These are phyloP conservation scores for Fragilaria crotonensis DNA, from an alignment of 108 stramenopile genomes.

Conservation along the genomic window DNA sequence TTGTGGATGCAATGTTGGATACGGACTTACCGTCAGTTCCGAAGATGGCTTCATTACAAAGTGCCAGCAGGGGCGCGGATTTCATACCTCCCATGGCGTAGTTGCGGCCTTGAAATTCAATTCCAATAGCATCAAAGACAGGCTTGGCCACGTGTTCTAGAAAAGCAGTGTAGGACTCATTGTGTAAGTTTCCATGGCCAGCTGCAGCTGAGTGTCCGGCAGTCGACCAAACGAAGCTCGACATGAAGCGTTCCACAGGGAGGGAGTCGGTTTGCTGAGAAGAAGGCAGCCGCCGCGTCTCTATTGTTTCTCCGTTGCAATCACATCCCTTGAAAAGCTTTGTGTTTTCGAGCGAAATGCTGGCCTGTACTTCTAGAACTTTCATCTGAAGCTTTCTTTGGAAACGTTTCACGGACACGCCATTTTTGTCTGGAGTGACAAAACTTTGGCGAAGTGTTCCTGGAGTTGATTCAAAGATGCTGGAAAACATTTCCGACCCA, in stretches of 20 bases:
- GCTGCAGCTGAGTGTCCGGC: constrained; percentile 78
- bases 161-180: constrained; percentile 59
- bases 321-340: constrained; percentile 7
- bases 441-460: not conserved
- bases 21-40: constrained; percentile 28
- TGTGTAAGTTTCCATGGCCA: constrained; percentile 70
- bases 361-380: constrained; percentile 15
- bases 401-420: constrained; percentile 12
- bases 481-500: not conserved
- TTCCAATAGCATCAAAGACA: constrained; percentile 49
- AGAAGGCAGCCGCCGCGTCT: not conserved
- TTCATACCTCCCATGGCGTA: constrained; percentile 67
- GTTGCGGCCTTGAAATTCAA: constrained; percentile 56
- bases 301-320: not conserved
- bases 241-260: constrained; percentile 2
- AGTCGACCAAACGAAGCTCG: constrained; percentile 54
- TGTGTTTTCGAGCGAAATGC: constrained; percentile 7
- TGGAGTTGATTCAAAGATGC: not conserved
- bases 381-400: constrained; percentile 36
- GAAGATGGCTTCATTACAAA: constrained; percentile 61
- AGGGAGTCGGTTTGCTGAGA: not conserved
- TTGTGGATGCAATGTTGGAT: constrained; percentile 4
- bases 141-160: constrained; percentile 37
- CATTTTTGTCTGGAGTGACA: not conserved
- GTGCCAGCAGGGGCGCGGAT: constrained; percentile 39